phyloP scores from a whole-genome alignment of 805 yeast species.

The Schwanniomyces sp. region DNA sequence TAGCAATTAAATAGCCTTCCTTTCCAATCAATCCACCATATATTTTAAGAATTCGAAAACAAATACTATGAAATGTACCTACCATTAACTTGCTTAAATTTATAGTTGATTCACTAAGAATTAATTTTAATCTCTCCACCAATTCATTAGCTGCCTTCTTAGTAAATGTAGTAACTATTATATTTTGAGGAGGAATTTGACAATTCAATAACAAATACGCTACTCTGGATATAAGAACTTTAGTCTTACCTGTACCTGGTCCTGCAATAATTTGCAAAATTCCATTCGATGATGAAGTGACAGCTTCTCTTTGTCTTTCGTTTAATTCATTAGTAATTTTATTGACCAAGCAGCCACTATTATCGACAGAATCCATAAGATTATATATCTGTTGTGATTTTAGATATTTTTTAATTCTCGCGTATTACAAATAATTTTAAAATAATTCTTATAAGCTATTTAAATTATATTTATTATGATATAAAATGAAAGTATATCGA shows the following conservation, averaged over 20 bases:
- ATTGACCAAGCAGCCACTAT: background rate
- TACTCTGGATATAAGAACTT: constrained; percentile 76
- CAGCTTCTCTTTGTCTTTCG: constrained; percentile 43
- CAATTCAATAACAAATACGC: constrained; percentile 60
- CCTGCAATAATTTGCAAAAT: constrained; percentile 57
- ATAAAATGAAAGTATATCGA: background rate
- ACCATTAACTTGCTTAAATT: constrained; percentile 52
- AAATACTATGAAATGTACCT: constrained; percentile 90
- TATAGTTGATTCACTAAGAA: constrained; percentile 36
- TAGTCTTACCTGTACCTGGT: constrained; percentile 77
- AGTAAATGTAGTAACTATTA: constrained; percentile 90
- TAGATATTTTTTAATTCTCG: background rate
- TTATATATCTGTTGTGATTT: background rate
- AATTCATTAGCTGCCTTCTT: constrained; percentile 90
- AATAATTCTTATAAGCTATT: background rate
- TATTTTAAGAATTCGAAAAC: constrained; percentile 56
- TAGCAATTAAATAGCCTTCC: constrained; percentile 53
- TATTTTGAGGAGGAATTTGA: constrained; percentile 54
- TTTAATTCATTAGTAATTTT: constrained; percentile 25
- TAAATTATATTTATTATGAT: background rate
- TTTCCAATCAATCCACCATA: constrained; percentile 55
- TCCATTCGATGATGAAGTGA: constrained; percentile 34
- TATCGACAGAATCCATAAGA: background rate
- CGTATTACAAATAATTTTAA: background rate
- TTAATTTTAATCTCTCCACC: constrained; percentile 53